Evolutionary conservation across 2,329 filamentous ascomycete genomes (phyloP).

Genomic region (Colletotrichum sp.): DNA sequence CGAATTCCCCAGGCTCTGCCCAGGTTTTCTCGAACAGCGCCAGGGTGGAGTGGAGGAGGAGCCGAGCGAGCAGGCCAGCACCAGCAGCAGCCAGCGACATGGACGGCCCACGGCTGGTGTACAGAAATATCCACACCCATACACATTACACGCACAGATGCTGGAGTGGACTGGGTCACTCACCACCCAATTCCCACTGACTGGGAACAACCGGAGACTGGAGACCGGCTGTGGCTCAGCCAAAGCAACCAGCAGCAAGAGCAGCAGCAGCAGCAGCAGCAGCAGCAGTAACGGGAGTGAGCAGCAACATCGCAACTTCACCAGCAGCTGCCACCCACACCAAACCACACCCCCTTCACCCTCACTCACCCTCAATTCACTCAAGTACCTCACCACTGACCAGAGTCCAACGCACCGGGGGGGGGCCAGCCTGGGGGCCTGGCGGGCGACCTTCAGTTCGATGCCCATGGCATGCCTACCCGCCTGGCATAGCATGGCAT

Average conservation of each 20-base stretch:
- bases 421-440: not conserved
- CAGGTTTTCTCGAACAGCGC: constrained; percentile 22
- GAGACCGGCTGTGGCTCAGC: not conserved
- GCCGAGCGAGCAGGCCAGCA: not conserved
- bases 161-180: not conserved
- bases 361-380: not conserved
- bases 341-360: not conserved
- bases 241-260: not conserved
- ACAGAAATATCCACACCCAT: constrained; percentile 19
- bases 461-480: constrained; percentile 17
- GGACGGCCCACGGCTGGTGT: not conserved
- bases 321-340: constrained; percentile 1
- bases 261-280: not conserved
- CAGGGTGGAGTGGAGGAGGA: constrained; percentile 8
- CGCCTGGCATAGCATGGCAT: constrained; percentile 32
- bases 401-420: not conserved
- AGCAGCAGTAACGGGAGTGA: not conserved
- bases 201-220: not conserved
- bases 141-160: constrained; percentile 17
- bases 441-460: not conserved
- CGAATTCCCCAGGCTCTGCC: constrained; percentile 18
- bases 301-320: not conserved
- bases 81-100: not conserved
- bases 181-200: not conserved
- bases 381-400: not conserved